Evolutionary conservation across 176 grass and related monocot species (phyloP), one percentile per base, ranked within the genome.

Genomic region (Poa annua): DNA sequence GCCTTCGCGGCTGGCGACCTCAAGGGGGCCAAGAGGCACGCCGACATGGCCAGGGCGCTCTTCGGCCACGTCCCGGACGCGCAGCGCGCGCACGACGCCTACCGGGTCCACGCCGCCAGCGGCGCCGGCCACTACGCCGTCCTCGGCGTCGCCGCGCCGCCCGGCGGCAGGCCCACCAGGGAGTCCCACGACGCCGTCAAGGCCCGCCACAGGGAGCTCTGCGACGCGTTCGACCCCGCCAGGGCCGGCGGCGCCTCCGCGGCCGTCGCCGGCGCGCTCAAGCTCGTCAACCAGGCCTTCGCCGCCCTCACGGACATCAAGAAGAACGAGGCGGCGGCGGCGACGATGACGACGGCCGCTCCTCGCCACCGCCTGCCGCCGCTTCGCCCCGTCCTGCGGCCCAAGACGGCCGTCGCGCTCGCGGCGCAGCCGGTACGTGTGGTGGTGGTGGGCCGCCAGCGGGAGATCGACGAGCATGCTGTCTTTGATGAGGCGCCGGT

Each of bases 301-400:
- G 36, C 75, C 13, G 54, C 54, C n/a, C 75, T 78, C 53, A 78
- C 75, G n/a, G 75, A 78, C 75, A 78, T 77, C 35, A 77, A 20
- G 73, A 75, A 75, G 74, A 41, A 20, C 33, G 53, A 41, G 52
- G 52, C 34, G 33, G 15, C 20, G 1, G 2, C 15, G 14, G 0
- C 22, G 1, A 17, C 14, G 22, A 16, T 44, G 13, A 4, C 21
- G 0, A 4, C 22, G 2, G 63, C 3, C 7, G 3, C 33, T 0
- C 16, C 64, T 20, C 64, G 64, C 33, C 64, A n/a, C 33, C 64
- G 64, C 64, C 64, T 67, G 8, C 64, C 64, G 64, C 64, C 64
- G 64, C 33, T 38, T 8, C 64, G 34, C 33, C 64, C 64, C 1
- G 33, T 67, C 33, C 64, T 36, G 33, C 64, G 64, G 16, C 33